These are phyloP conservation scores for Nakazawaea sp. DNA, from an alignment of 805 yeast genomes.

Conservation along the genomic window DNA sequence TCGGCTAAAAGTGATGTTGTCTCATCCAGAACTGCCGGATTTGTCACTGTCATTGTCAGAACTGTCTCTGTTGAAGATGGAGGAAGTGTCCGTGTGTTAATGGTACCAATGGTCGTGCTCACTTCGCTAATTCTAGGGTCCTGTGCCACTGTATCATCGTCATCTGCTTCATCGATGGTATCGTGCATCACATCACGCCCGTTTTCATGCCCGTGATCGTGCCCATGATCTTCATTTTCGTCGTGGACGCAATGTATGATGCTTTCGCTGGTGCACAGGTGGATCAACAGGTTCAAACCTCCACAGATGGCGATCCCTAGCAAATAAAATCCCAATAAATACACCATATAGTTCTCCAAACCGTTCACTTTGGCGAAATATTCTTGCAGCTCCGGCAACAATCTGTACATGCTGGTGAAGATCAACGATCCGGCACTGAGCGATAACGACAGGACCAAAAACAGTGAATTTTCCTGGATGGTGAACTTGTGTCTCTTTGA, in stretches of 20 bases:
- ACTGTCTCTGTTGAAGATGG: background rate
- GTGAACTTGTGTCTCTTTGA: constrained; percentile 39
- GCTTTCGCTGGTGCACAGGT: constrained; percentile 69
- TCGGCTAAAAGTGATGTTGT: background rate
- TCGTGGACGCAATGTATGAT: constrained; percentile 82
- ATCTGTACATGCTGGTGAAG: constrained; percentile 68
- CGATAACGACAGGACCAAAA: constrained; percentile 70
- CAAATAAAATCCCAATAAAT: constrained; percentile 31
- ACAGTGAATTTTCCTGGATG: constrained; percentile 50
- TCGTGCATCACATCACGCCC: constrained; percentile 1
- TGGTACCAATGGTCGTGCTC: background rate
- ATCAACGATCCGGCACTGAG: constrained; percentile 77
- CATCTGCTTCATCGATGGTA: background rate
- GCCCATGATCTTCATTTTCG: constrained; percentile 19
- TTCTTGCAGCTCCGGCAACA: constrained; percentile 61
- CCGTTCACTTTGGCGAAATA: constrained; percentile 32
- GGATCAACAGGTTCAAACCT: constrained; percentile 57
- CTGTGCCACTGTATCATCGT: background rate
- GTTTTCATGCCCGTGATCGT: constrained; percentile 1
- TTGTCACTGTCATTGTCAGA: background rate
- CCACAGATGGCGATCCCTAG: constrained; percentile 59
- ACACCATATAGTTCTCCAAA: constrained; percentile 26
- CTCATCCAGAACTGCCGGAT: background rate
- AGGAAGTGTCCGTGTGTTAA: too few species aligned
- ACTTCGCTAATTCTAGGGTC: background rate